phyloP scores from a whole-genome alignment of 257 asterid genomes.

The Solanum chmielewskii region DNA sequence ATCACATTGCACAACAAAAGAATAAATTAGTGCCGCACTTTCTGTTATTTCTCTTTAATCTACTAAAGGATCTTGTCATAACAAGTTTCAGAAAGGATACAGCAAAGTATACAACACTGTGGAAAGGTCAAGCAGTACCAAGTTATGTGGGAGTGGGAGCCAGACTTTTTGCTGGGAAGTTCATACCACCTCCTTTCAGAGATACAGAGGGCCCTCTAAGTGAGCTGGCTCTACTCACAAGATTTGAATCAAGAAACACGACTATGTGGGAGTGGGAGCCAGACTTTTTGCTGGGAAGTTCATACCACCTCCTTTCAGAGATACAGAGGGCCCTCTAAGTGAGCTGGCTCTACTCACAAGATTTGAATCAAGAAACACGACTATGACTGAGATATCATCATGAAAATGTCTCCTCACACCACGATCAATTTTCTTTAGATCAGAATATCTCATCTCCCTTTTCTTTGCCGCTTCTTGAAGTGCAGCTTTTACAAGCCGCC shows the following conservation, averaged over 20 bases:
- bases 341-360: constrained; percentile 37
- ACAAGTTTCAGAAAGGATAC: constrained; percentile 13
- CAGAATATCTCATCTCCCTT: constrained; percentile 47
- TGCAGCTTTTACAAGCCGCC: constrained; percentile 39
- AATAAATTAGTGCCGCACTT: constrained; percentile 25
- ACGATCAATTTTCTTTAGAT: constrained; percentile 36
- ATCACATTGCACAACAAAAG: constrained; percentile 25
- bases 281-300: constrained; percentile 18
- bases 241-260: constrained; percentile 24
- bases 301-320: constrained; percentile 30
- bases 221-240: constrained; percentile 34
- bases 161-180: constrained; percentile 18
- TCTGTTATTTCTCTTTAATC: constrained; percentile 10
- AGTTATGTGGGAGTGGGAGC: constrained; percentile 17
- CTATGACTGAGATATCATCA: constrained; percentile 35
- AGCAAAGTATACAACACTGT: constrained; percentile 21
- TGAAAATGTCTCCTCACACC: constrained; percentile 42
- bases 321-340: constrained; percentile 21
- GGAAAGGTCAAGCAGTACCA: constrained; percentile 15
- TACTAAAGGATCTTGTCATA: constrained; percentile 1
- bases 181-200: constrained; percentile 28
- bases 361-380: constrained; percentile 24
- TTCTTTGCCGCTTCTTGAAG: constrained; percentile 48
- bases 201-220: constrained; percentile 24
- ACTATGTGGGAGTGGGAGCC: constrained; percentile 22